Evolutionary conservation across 345 rosid genomes (phyloP), one percentile per base, ranked within the genome.

Genomic region (Orychophragmus violaceus): DNA sequence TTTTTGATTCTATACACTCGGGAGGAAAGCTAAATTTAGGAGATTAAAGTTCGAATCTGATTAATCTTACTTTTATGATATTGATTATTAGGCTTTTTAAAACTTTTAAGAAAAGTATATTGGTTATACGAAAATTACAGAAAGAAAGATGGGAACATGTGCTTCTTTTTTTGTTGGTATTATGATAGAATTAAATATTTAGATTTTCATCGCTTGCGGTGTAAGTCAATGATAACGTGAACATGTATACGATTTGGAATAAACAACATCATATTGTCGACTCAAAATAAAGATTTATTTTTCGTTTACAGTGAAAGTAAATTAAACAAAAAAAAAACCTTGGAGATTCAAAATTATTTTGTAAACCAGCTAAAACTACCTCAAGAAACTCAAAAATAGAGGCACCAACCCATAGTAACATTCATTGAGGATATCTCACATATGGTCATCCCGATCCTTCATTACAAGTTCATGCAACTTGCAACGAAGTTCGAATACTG

Each of bases 201-300:
- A 24, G 59, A 28, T 41, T 41, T 5, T 14, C 25, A 5, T 57
- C 27, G 51, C 32, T 59, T 69, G 52, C 12, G 30, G 39, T 69
- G 49, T 59, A 69, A 58, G 51, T 59, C 58, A 69, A 69, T 49
- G 19, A 42, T 59, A 69, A 69, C 66, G 59, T 59, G 66, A 69
- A 48, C 42, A 30, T 59, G 46, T 56, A 57, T 19, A 36, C 51
- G 51, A 57, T 57, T 55, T 55, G 25, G 52, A 66, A 41, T 14
- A 55, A 39, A 37, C 29, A 52, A 52, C 35, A 50, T 28, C 22
- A 13, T 62, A 22, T 4, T 46, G 51, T 11, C 51, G 21, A 22
- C 13, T 2, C 13, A 33, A 42, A 42, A 1, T 14, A 11, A 3
- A 12, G 6, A 6, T 6, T 18, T 16, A 1, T 0, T 42, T 42